These are phyloP conservation scores for Echeveria elegans DNA, from an alignment of 164 flowering plant species.

Conservation along the genomic window DNA sequence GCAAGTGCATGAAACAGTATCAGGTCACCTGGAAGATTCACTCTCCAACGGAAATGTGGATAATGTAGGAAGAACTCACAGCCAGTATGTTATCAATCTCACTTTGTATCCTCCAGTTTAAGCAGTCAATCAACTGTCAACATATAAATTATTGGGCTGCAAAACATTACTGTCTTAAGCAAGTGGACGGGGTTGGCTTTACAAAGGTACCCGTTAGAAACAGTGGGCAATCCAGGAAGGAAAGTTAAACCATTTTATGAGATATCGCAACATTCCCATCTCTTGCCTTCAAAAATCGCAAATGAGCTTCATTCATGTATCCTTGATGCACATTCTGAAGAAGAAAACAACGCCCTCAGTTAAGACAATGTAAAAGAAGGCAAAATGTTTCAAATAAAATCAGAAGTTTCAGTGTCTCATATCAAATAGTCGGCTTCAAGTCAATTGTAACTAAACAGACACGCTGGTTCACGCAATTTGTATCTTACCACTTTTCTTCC, in stretches of 20 bases:
- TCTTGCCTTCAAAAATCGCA: constrained; percentile 52
- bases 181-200: background rate
- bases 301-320: constrained; percentile 28
- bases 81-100: constrained; percentile 32
- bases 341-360: background rate
- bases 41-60: background rate
- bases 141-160: background rate
- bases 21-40: background rate
- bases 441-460: background rate
- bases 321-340: constrained; percentile 61
- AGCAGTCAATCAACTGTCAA: constrained; percentile 33
- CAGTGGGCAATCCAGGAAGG: background rate
- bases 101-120: constrained; percentile 36
- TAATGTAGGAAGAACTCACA: constrained; percentile 16
- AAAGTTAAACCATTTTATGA: constrained; percentile 38
- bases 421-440: background rate
- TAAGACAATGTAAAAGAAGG: background rate
- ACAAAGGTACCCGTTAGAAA: background rate
- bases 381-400: too few relatives aligned
- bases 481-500: too few relatives aligned
- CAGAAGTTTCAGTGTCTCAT: too few relatives aligned
- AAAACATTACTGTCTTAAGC: background rate
- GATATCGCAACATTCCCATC: constrained; percentile 52
- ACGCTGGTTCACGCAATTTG: background rate
- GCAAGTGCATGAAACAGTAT: background rate